phyloP scores from a whole-genome alignment of 306 rosid species.

The Crotalaria pallida region DNA sequence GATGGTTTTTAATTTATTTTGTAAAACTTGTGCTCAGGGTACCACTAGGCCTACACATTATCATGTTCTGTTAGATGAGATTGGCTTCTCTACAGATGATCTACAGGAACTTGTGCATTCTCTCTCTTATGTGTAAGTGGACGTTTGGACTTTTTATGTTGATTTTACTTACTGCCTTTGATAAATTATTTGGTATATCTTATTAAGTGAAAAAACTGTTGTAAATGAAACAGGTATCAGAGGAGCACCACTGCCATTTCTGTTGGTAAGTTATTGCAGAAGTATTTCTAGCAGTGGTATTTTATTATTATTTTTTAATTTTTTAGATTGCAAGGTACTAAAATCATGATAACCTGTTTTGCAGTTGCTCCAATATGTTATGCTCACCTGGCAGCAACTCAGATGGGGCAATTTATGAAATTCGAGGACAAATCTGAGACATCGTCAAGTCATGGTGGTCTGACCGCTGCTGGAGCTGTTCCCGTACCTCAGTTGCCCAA shows the following conservation, averaged over 20 bases:
- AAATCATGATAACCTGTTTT: not conserved
- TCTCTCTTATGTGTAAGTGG: slow-evolving; percentile 86
- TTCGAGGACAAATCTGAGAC: slow-evolving; percentile 84
- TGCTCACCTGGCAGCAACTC: slow-evolving; percentile 89
- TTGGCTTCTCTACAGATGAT: slow-evolving; percentile 85
- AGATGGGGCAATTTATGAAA: slow-evolving; percentile 68
- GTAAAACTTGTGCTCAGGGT: slow-evolving; percentile 40
- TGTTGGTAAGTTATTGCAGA: slow-evolving; percentile 45
- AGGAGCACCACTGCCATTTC: slow-evolving; percentile 94
- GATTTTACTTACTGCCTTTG: not conserved
- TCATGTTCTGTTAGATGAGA: slow-evolving; percentile 72
- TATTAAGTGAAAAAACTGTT: not conserved
- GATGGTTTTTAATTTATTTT: not conserved
- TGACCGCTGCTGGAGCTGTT: slow-evolving; percentile 41
- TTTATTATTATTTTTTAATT: not conserved
- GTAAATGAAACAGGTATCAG: slow-evolving; percentile 59
- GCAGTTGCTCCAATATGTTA: slow-evolving; percentile 95
- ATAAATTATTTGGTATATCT: not conserved
- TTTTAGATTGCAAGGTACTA: not conserved
- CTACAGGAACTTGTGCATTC: slow-evolving; percentile 91
- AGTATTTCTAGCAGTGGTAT: not conserved
- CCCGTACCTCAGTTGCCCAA: slow-evolving; percentile 76
- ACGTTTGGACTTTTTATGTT: not conserved
- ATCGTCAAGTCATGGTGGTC: slow-evolving; percentile 69
- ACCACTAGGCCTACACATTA: slow-evolving; percentile 90